Evolutionary conservation across 164 flowering plant species (phyloP).

Genomic region (Kingdonia uniflora): DNA sequence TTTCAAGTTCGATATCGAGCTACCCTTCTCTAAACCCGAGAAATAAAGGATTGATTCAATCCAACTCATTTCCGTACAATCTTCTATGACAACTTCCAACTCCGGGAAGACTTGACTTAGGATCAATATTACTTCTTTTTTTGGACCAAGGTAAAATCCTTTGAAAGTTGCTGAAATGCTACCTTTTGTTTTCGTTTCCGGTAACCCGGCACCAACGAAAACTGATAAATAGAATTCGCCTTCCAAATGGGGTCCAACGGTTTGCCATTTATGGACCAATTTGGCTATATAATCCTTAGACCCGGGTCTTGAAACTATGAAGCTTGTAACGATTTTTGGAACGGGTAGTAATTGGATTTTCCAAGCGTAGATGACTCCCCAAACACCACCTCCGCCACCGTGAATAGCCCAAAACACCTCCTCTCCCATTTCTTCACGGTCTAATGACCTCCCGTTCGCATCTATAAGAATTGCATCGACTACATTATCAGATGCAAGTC

Average conservation of each 20-base stretch:
- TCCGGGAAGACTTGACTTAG: conserved; percentile 15
- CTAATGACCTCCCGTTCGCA: conserved; percentile 10
- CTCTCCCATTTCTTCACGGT: conserved; percentile 19
- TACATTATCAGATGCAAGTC: conserved; percentile 24
- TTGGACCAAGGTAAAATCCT: conserved; percentile 18
- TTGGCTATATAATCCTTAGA: conserved; percentile 3
- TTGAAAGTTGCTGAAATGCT: conserved; percentile 17
- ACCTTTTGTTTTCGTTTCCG: conserved; percentile 2
- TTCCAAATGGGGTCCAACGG: conserved; percentile 6
- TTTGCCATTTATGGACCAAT: conserved; percentile 19
- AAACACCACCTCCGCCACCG: conserved; percentile 19
- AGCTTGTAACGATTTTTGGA: conserved; percentile 12
- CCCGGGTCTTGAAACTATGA: conserved; percentile 12
- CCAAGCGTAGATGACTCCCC: conserved; percentile 21
- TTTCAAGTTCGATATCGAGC: conserved; percentile 11
- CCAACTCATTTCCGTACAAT: conserved; percentile 22
- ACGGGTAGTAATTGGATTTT: conserved; percentile 12
- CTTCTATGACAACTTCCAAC: conserved; percentile 7
- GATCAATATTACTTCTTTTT: background rate
- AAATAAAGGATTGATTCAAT: conserved; percentile 20
- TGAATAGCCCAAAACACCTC: conserved; percentile 24
- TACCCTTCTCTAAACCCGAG: conserved; percentile 9
- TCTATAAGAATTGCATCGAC: conserved; percentile 19
- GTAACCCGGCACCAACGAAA: conserved; percentile 12
- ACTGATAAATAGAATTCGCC: conserved; percentile 15